phyloP scores from a whole-genome alignment of 805 yeast genomes.

The Kluyveromyces nonfermentans region DNA sequence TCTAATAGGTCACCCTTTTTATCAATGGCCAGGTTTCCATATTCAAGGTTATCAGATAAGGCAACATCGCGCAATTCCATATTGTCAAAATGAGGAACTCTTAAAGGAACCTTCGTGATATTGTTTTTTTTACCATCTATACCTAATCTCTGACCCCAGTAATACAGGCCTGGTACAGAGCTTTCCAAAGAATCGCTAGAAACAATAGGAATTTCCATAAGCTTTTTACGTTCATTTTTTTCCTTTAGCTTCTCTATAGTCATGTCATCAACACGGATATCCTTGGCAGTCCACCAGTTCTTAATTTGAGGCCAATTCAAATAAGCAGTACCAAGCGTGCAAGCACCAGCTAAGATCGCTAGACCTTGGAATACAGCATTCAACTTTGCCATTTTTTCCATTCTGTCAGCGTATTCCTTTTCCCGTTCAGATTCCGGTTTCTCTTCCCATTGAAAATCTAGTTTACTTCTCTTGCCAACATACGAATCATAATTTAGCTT shows the following conservation, averaged over 20 bases:
- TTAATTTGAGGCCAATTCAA: slow-evolving; percentile 28
- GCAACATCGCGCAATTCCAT: slow-evolving; percentile 47
- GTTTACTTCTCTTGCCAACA: slow-evolving; percentile 19
- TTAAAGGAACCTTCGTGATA: slow-evolving; percentile 41
- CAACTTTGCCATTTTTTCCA: slow-evolving; percentile 35
- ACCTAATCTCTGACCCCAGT: slow-evolving; percentile 42
- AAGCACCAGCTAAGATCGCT: slow-evolving; percentile 31
- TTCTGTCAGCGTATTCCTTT: slow-evolving; percentile 21
- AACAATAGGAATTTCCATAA: slow-evolving; percentile 24
- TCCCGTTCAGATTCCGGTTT: slow-evolving; percentile 11
- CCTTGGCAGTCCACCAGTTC: slow-evolving; percentile 24
- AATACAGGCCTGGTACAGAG: slow-evolving; percentile 47
- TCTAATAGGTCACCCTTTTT: slow-evolving; percentile 64
- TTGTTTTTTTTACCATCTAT: slow-evolving; percentile 25
- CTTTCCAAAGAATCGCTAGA: slow-evolving; percentile 29
- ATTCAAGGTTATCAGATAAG: slow-evolving; percentile 26
- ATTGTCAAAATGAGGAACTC: slow-evolving; percentile 58
- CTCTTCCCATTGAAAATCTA: slow-evolving; percentile 16
- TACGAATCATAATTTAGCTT: slow-evolving; percentile 20
- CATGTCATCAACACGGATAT: slow-evolving; percentile 14
- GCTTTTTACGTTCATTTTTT: slow-evolving; percentile 11
- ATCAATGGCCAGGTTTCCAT: slow-evolving; percentile 46
- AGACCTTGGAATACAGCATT: slow-evolving; percentile 39
- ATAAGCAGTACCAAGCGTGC: slow-evolving; percentile 29
- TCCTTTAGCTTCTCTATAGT: slow-evolving; percentile 15